These are phyloP conservation scores for Heliophila coronopifolia DNA, from an alignment of 441 rosid species.

Conservation along the genomic window DNA sequence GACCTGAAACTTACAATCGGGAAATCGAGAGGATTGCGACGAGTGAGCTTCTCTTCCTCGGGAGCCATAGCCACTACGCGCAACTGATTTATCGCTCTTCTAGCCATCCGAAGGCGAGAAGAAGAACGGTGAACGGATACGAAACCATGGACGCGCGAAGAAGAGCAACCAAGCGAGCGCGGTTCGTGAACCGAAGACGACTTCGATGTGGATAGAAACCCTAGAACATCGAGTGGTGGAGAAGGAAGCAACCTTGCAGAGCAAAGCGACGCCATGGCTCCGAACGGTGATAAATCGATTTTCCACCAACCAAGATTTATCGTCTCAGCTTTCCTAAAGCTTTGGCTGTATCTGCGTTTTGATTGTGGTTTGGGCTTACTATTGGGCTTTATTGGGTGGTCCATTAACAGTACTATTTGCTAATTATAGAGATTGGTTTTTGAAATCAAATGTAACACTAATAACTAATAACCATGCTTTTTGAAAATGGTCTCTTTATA, in stretches of 20 bases:
- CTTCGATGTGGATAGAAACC: slow-evolving; percentile 10
- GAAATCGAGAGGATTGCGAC: slow-evolving; percentile 63
- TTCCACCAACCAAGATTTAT: slow-evolving; percentile 29
- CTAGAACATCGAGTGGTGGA: slow-evolving; percentile 20
- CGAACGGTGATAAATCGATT: slow-evolving; percentile 6
- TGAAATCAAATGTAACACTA: no score
- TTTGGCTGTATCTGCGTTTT: background rate
- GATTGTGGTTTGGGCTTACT: no score
- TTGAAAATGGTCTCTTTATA: no score
- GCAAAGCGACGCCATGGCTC: slow-evolving; percentile 30
- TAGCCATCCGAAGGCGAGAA: slow-evolving; percentile 12
- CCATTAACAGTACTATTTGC: no score
- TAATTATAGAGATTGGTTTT: no score
- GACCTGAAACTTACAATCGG: slow-evolving; percentile 41
- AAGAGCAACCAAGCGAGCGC: slow-evolving; percentile 15
- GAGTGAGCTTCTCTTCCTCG: slow-evolving; percentile 64
- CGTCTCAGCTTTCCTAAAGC: slow-evolving; percentile 9
- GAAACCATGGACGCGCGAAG: slow-evolving; percentile 21
- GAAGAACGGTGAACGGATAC: slow-evolving; percentile 13
- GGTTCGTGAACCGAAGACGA: background rate
- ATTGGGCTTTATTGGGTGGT: no score
- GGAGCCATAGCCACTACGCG: slow-evolving; percentile 65
- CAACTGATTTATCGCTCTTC: slow-evolving; percentile 20
- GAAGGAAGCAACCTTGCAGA: slow-evolving; percentile 22
- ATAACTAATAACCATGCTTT: no score